Base-by-base conservation (phyloP, 768 basidiomycete genomes). In the Termitomyces sp. region DNA sequence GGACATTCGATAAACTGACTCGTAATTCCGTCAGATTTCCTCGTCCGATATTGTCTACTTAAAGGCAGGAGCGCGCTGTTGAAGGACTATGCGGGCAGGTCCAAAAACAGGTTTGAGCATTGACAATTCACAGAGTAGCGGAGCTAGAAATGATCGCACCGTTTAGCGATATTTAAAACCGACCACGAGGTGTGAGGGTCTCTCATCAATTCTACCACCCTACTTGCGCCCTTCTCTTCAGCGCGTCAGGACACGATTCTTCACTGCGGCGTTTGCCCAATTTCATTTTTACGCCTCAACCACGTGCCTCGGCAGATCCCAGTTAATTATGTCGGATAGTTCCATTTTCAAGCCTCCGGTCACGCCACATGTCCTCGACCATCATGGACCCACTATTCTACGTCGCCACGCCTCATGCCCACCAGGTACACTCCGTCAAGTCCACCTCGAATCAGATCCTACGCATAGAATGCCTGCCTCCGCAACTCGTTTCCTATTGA, bases 351-450 rank as follows among this genome's bases (percentile, higher is more conserved):
- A 18, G 54, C 18, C 48, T 13, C 34, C 31, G n/a, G n/a, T 50
- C 48, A n/a, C 31, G 13, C 48, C 7, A 12, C 33, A 24, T 9
- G 8, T 46, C 33, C 13, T 46, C 11, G 16, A 47, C 18, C 2
- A 46, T 46, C 45, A n/a, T 8, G 55, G n/a, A 36, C 33, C 33
- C 27, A 37, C 37, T 27, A 20, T 22, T 12, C 57, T 53, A 15
- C 58, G 58, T 24, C 41, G 58, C 4, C 58, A 39, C 16, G 50
- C 49, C 13, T 58, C 58, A 3, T 58, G 51, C 44, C 58, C 58
- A 36, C 36, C 58, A 54, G 58, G 51, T 27, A 44, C 30, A 20
- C 48, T 39, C 9, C 57, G 57, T 31, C 49, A 51, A 33, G 12
- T 41, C 24, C 22, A 34, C 39, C 20, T 31, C 20, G 20, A 49